Evolutionary conservation across 116 monocot genomes (phyloP), one percentile per base, ranked within the genome.

Genomic region (Posidonia oceanica): DNA sequence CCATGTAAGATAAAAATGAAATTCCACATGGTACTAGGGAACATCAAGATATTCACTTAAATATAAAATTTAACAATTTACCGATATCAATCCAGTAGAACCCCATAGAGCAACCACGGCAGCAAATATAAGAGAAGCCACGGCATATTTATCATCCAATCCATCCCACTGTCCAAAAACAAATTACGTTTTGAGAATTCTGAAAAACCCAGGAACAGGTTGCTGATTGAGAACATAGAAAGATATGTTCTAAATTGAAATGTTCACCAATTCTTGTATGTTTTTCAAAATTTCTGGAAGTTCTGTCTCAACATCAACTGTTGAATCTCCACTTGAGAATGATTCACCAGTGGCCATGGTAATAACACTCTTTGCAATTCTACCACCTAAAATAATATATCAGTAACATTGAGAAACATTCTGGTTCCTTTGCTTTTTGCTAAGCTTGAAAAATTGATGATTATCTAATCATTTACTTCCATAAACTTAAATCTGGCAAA

Each of bases 111-210:
- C 90, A 81, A 94, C 55, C 58, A 75, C 16, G 44, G 36, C 75
- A 65, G 86, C 77, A 57, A 85, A 11, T 39, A 63, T 84, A 48
- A 94, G 74, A 36, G 85, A 68, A 53, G 70, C 69, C 38, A 83
- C 79, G 4, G 78, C 83, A 82, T 94, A 94, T 74, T 94, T 94
- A 53, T 89, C 89, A 69, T 94, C 87, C 53, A 94, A 18, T 77
- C 72, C 80, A 68, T 87, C 81, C 94, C 93, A 94, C 93, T 94
- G 72, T 48, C 59, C 58, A 59, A 18, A 44, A 41, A 67, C 8
- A 74, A 40, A 71, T 67, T 22, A 57, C 10, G 10, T 37, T 39
- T 13, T 29, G 66, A 16, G 56, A 4, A 41, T 18, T 42, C 41
- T n/a, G 42, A 59, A 54, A 40, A 38, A 40, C 7, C 23, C 5